These are phyloP conservation scores for Aspergillus nanangensis DNA, from an alignment of 495 filamentous ascomycete genomes.

Conservation along the genomic window DNA sequence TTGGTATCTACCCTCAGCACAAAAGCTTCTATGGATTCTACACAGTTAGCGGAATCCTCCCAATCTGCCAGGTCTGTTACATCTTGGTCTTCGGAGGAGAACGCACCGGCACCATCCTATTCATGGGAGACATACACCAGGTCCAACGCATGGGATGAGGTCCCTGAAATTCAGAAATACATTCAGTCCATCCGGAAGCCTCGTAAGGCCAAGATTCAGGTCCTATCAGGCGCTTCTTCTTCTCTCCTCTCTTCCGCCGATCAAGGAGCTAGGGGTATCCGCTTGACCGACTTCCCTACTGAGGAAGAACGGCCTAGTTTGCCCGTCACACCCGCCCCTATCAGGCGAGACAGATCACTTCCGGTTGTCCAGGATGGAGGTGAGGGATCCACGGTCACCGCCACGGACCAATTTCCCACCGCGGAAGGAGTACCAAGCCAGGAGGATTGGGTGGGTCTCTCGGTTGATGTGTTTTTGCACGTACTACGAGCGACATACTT, in stretches of 20 bases:
- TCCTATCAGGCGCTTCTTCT: conserved; percentile 28
- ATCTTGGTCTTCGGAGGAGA: conserved; percentile 39
- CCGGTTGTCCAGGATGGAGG: too few relatives aligned
- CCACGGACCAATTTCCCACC: conserved; percentile 48
- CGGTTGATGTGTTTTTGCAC: conserved; percentile 47
- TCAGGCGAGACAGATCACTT: conserved; percentile 49
- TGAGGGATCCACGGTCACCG: too few relatives aligned
- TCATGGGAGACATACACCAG: conserved; percentile 62
- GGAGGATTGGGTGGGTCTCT: conserved; percentile 82
- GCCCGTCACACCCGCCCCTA: conserved; percentile 84
- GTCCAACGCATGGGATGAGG: conserved; percentile 84
- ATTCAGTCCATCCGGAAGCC: conserved; percentile 65
- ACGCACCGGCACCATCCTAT: conserved; percentile 26
- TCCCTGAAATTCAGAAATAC: conserved; percentile 76
- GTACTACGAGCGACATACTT: conserved; percentile 53
- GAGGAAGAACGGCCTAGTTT: conserved; percentile 79
- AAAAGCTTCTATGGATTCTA: conserved; percentile 17
- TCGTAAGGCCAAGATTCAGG: conserved; percentile 57
- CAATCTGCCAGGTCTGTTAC: conserved; percentile 22
- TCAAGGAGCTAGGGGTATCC: too few relatives aligned
- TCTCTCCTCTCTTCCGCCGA: conserved; percentile 7
- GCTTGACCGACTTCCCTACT: conserved; percentile 81
- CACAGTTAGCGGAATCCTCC: conserved; percentile 20
- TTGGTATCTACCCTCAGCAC: conserved; percentile 10
- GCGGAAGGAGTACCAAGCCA: conserved; percentile 82